Conservation (phyloP, 192 early-diverging fungal species). For the Entomortierella beljakovae region DNA sequence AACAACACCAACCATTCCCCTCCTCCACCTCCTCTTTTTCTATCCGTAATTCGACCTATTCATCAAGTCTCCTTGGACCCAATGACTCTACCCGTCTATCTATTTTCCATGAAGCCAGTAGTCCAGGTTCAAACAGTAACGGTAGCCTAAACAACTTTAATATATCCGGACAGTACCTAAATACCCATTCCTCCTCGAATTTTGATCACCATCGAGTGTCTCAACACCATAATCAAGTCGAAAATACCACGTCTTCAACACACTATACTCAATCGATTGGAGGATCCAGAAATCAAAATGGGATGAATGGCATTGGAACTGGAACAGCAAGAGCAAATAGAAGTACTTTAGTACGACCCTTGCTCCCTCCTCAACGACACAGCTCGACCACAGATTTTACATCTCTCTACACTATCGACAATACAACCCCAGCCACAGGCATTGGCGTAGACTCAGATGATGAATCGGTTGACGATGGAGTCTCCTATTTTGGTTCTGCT, state of each 20-base stretch:
- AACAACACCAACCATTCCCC: slow-evolving; percentile 49
- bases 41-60: slow-evolving; percentile 33
- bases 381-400: slow-evolving; percentile 21
- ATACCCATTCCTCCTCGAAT: slow-evolving; percentile 1
- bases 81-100: slow-evolving; percentile 36
- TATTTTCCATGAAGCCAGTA: background rate
- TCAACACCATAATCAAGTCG: background rate
- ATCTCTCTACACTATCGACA: slow-evolving; percentile 48
- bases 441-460: background rate
- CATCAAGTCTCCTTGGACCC: slow-evolving; percentile 33
- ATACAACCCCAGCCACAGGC: background rate
- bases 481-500: slow-evolving; percentile 44
- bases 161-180: background rate
- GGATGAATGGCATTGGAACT: background rate
- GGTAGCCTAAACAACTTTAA: background rate
- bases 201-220: background rate
- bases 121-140: slow-evolving; percentile 6
- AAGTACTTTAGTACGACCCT: background rate
- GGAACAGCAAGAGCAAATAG: background rate
- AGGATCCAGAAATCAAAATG: slow-evolving; percentile 4
- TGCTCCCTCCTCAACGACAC: background rate
- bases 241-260: background rate
- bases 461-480: slow-evolving; percentile 13
- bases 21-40: slow-evolving; percentile 49
- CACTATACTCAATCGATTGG: background rate